Percentiles rank a stretch among this genome's conserved stretches.
Conservation (phyloP, 208 protist species). For the Leishmania aethiopica region DNA sequence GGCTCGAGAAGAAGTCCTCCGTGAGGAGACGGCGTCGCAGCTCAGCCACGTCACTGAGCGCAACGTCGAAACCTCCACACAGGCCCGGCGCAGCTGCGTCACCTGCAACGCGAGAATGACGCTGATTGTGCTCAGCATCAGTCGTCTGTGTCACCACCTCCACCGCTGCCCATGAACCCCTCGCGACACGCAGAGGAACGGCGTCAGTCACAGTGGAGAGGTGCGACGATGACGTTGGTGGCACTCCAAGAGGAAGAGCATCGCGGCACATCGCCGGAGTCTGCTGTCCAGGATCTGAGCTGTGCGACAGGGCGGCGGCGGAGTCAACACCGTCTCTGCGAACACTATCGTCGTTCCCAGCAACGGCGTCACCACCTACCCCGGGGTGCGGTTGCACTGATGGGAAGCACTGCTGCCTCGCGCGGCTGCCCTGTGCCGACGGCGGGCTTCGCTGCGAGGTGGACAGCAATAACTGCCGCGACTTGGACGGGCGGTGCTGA, state of each 20-base stretch:
- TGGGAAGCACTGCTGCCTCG: neutral
- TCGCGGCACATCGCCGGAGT: neutral
- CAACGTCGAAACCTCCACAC: neutral
- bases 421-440: neutral
- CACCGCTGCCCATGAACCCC: neutral
- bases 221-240: neutral
- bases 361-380: neutral
- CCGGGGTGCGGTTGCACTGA: neutral
- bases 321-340: neutral
- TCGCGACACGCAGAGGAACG: neutral
- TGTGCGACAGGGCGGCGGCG: neutral
- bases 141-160: neutral
- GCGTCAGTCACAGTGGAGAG: neutral
- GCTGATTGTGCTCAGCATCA: neutral
- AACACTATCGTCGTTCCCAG: neutral
- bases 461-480: neutral
- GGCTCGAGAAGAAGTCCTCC: constrained; percentile 52
- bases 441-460: neutral
- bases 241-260: neutral
- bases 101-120: neutral
- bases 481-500: neutral
- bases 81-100: neutral
- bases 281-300: neutral
- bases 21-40: constrained; percentile 28
- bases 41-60: constrained; percentile 16